Evolutionary conservation across 2,329 filamentous ascomycete species (phyloP), one percentile per base, ranked within the genome.

Genomic region (Chaetomium strumarium): DNA sequence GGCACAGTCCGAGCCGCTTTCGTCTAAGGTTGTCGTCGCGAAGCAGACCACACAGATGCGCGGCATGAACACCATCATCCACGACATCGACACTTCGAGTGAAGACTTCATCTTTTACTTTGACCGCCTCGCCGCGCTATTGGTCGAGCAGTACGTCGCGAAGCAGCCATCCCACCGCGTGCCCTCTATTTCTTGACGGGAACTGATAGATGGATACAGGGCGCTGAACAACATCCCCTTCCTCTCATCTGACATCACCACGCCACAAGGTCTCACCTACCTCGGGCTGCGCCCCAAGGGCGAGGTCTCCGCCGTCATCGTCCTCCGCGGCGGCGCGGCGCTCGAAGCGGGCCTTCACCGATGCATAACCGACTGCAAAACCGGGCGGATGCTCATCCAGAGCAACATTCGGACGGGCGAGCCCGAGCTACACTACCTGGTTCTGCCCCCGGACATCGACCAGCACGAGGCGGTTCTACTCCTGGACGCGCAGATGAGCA

Each of bases 41-140:
- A 76, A 85, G 40, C 79, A 88, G 56, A 95, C 88, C 1, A 80
- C 84, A 9, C 93, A 99, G 68, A 77, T 96, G 50, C 78, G 77
- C 52, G 91, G 84, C 43, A 96, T 99, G 80, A 91, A 89, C 67
- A 96, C 91, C 0, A 87, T 96, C 52, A 81, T 99, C 38, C 86
- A 95, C 64, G 80, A 93, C 62, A 85, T 88, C 16, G 79, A 84
- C 44, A 92, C 90, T 0, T 75, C 79, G 7, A 80, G 88, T 39
- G 92, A 96, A 66, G 91, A 97, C 62, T 97, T 96, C 67, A 89
- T 96, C 57, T 97, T 97, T 70, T 97, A 97, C 70, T 96, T 97
- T 68, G 90, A 99, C 69, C 82, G 93, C 36, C 75, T 97, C 36
- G 83, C 88, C 2, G 83, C 87, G n/a, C 75, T 96, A 48, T 76